phyloP scores from a whole-genome alignment of 2,329 filamentous ascomycete genomes.

The Kalaharituber pfeilii region DNA sequence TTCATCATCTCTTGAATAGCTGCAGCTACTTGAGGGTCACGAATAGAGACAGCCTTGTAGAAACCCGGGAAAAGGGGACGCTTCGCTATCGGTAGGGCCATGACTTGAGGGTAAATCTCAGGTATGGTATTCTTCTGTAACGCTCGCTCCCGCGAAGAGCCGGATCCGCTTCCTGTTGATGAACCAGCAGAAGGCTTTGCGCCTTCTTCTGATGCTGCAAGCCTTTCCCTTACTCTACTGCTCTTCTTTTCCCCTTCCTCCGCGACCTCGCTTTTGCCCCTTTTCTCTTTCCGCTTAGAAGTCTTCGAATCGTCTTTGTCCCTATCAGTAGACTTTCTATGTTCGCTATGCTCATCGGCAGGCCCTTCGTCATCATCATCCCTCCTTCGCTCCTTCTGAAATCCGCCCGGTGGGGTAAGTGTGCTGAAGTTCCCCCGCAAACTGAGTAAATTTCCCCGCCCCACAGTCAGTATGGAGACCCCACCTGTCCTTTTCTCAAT shows the following conservation, averaged over 20 bases:
- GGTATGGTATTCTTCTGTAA: constrained; percentile 79
- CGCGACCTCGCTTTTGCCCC: neutral
- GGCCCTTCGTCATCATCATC: neutral
- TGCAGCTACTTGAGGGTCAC: constrained; percentile 74
- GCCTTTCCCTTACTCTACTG: neutral
- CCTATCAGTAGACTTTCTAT: neutral
- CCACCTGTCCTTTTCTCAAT: neutral
- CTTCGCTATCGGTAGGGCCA: constrained; percentile 90
- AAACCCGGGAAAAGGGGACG: constrained; percentile 91
- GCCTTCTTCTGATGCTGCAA: constrained; percentile 33
- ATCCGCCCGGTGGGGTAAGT: neutral
- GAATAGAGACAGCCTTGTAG: constrained; percentile 96
- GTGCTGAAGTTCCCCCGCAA: neutral
- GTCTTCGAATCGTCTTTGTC: neutral
- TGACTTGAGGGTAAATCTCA: constrained; percentile 91
- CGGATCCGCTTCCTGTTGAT: neutral
- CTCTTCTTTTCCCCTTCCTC: neutral
- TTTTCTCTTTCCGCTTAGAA: neutral
- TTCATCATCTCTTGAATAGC: constrained; percentile 96
- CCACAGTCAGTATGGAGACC: neutral
- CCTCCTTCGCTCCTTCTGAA: neutral
- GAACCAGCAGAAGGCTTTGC: constrained; percentile 32
- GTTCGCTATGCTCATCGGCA: neutral
- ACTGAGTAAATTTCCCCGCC: neutral
- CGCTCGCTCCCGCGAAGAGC: constrained; percentile 37